phyloP scores from a whole-genome alignment of 805 yeast genomes.

The Candida golubevii region DNA sequence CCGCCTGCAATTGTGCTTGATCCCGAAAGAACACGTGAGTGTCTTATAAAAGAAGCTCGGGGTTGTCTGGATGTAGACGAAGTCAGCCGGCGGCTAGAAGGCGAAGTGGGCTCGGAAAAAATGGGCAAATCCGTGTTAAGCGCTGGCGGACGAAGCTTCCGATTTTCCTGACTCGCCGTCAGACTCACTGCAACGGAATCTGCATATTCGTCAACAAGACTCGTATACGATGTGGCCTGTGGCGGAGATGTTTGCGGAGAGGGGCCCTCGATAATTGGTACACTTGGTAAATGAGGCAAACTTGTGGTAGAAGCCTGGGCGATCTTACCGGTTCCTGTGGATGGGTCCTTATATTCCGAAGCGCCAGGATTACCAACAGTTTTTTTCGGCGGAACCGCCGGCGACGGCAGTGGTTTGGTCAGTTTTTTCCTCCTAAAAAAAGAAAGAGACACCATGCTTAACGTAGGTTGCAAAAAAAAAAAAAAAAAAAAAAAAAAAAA shows the following conservation, averaged over 20 bases:
- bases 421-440: slow-evolving; percentile 6
- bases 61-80: slow-evolving; percentile 12
- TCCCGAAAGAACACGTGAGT: slow-evolving; percentile 15
- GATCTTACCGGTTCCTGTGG: neutral
- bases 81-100: slow-evolving; percentile 9
- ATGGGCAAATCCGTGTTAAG: slow-evolving; percentile 10
- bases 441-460: slow-evolving; percentile 8
- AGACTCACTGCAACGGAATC: slow-evolving; percentile 2
- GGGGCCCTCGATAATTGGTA: neutral
- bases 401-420: neutral
- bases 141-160: slow-evolving; percentile 11
- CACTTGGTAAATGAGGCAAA: neutral
- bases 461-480: too few species aligned
- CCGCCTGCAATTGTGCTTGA: slow-evolving; percentile 12
- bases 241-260: slow-evolving; percentile 4
- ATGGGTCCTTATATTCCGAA: neutral
- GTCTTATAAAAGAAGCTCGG: slow-evolving; percentile 17
- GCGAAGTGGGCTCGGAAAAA: slow-evolving; percentile 11
- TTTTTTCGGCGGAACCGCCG: neutral
- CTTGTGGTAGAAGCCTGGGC: slow-evolving; percentile 1
- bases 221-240: slow-evolving; percentile 1
- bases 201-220: slow-evolving; percentile 1
- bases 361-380: neutral
- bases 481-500: too few species aligned
- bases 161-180: slow-evolving; percentile 1